Percentiles rank a stretch among this genome's conserved stretches.
These are phyloP conservation scores for Cryptococcus jaspeensis DNA, from an alignment of 1,284 basidiomycete species.

Conservation along the genomic window DNA sequence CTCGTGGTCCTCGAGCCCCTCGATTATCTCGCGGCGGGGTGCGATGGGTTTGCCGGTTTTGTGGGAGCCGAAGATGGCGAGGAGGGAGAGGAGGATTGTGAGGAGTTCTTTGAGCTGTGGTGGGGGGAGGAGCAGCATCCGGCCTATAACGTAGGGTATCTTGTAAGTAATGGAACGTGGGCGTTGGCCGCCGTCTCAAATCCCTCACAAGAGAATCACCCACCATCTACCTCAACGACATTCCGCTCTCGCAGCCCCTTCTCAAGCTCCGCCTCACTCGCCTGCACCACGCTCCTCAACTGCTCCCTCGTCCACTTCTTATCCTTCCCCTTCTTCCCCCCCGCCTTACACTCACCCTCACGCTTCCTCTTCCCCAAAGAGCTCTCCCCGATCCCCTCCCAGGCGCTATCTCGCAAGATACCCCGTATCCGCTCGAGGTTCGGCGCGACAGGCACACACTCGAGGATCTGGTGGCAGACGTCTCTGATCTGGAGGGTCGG, in stretches of 20 bases:
- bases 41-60: conserved; percentile 20
- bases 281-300: conserved; percentile 66
- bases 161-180: neutral
- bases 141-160: conserved; percentile 17
- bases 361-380: conserved; percentile 23
- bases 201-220: conserved; percentile 17
- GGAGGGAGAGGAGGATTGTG: conserved; percentile 66
- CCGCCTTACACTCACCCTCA: conserved; percentile 1
- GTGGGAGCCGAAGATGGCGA: conserved; percentile 45
- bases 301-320: conserved; percentile 50
- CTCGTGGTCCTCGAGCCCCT: conserved; percentile 67
- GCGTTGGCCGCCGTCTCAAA: neutral
- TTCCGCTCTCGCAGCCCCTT: conserved; percentile 55
- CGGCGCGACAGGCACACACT: conserved; percentile 69
- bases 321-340: conserved; percentile 20
- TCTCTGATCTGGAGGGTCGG: conserved; percentile 45
- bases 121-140: conserved; percentile 57
- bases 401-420: conserved; percentile 65
- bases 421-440: conserved; percentile 66
- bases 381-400: conserved; percentile 57
- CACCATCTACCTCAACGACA: conserved; percentile 70
- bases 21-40: conserved; percentile 55
- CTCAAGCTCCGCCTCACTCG: conserved; percentile 57
- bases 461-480: conserved; percentile 68
- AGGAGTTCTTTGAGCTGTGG: conserved; percentile 67